phyloP scores from a whole-genome alignment of 2,329 filamentous ascomycete genomes.

The Chaetomiaceae sp. region DNA sequence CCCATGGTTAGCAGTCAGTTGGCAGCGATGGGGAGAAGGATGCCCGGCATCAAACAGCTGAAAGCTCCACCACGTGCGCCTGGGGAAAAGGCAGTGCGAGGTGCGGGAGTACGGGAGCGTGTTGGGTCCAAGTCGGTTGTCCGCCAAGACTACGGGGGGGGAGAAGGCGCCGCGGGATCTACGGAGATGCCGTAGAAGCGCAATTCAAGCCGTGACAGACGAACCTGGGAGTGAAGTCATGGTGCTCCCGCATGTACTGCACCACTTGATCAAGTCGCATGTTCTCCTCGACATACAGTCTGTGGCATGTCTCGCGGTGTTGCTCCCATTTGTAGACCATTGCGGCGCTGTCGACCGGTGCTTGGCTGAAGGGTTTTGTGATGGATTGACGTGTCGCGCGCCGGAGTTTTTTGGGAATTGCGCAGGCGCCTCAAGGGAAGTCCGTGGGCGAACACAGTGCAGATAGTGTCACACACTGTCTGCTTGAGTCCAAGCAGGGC shows the following conservation, averaged over 20 bases:
- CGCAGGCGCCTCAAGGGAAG: background rate
- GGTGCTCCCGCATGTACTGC: slow-evolving; percentile 58
- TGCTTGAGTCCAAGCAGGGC: no score
- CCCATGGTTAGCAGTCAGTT: slow-evolving; percentile 5
- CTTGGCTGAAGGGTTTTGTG: background rate
- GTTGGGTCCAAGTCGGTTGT: no score
- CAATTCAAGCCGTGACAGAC: slow-evolving; percentile 23
- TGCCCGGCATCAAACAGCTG: no score
- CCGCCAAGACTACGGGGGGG: slow-evolving; percentile 7
- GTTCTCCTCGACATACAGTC: slow-evolving; percentile 72
- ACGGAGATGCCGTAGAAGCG: no score
- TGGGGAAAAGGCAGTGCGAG: no score
- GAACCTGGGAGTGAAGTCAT: slow-evolving; percentile 68
- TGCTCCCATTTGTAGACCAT: slow-evolving; percentile 47
- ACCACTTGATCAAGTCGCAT: slow-evolving; percentile 70
- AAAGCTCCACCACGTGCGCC: no score
- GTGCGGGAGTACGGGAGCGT: background rate
- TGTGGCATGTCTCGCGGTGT: slow-evolving; percentile 40
- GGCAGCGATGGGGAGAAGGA: no score
- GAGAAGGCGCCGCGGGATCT: no score
- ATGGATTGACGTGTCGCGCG: background rate
- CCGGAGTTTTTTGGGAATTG: background rate
- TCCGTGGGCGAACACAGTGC: no score
- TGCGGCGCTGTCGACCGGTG: background rate
- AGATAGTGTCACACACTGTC: no score